Conservation (phyloP, 306 rosid species). For the Castanopsis chinensis region DNA sequence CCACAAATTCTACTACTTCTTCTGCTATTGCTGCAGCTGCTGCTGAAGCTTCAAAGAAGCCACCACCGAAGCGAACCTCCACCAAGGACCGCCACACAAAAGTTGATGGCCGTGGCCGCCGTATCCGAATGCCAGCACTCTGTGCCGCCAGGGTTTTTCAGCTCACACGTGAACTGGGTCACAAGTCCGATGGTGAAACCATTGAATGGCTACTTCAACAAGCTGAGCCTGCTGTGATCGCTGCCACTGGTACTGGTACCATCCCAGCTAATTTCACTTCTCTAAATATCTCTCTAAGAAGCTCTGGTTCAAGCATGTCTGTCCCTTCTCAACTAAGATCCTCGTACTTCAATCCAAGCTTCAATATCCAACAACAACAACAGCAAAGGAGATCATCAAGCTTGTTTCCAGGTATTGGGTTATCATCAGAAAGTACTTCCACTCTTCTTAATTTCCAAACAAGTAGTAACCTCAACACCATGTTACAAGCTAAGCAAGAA, state of each 20-base stretch:
- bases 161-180: conserved; percentile 79
- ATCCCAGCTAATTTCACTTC: conserved; percentile 93
- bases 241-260: conserved; percentile 93
- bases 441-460: conserved; percentile 75
- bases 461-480: conserved; percentile 23
- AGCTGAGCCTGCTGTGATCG: conserved; percentile 84
- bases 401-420: conserved; percentile 61
- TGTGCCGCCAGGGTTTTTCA: conserved; percentile 92
- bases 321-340: conserved; percentile 76
- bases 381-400: conserved; percentile 27
- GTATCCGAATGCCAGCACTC: conserved; percentile 86
- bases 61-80: conserved; percentile 66
- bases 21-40: neutral
- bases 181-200: conserved; percentile 86
- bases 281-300: conserved; percentile 67
- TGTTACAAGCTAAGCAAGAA: conserved; percentile 77
- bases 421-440: conserved; percentile 41
- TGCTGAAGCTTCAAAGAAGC: conserved; percentile 56
- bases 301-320: conserved; percentile 93
- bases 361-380: conserved; percentile 26
- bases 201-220: conserved; percentile 90
- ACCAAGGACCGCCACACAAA: conserved; percentile 93
- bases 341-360: conserved; percentile 76
- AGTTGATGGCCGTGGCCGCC: conserved; percentile 87
- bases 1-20: neutral